phyloP scores from a whole-genome alignment of 225 moss, liverwort and hornwort genomes.

The Bryum argenteum region DNA sequence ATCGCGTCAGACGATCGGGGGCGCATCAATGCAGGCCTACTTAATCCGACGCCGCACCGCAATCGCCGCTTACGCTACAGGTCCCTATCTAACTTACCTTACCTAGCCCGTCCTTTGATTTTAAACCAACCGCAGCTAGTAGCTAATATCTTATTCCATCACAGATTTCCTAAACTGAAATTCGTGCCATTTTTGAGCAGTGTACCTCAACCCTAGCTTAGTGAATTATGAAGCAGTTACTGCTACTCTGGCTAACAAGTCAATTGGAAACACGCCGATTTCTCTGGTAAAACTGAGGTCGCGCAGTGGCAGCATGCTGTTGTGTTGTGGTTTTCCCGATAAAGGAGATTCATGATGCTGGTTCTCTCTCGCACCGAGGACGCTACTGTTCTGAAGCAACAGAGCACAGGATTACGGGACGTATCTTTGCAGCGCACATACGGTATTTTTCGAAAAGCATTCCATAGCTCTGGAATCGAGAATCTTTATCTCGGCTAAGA shows the following conservation, averaged over 20 bases:
- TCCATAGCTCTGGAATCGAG: constrained; percentile 18
- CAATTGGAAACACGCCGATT: neutral
- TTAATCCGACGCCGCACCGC: neutral
- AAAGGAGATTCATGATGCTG: constrained; percentile 12
- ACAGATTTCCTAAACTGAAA: no score
- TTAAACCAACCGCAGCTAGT: no score
- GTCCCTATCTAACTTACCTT: no score
- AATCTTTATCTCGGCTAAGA: constrained; percentile 7
- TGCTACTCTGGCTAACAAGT: neutral
- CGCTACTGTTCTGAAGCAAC: no score
- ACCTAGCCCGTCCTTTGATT: neutral
- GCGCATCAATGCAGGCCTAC: neutral
- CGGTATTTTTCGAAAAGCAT: neutral
- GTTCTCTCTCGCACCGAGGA: constrained; percentile 12
- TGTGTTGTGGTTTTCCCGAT: neutral
- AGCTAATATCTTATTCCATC: no score
- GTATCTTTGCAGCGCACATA: neutral
- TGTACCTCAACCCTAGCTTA: no score
- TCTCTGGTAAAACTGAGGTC: no score
- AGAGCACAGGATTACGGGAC: neutral
- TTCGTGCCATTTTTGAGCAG: no score
- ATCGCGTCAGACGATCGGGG: neutral
- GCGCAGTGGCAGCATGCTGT: neutral
- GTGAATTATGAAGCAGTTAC: no score
- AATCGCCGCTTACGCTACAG: neutral